These are phyloP conservation scores for Aspergillus campestris DNA, from an alignment of 495 filamentous ascomycete species.

Conservation along the genomic window DNA sequence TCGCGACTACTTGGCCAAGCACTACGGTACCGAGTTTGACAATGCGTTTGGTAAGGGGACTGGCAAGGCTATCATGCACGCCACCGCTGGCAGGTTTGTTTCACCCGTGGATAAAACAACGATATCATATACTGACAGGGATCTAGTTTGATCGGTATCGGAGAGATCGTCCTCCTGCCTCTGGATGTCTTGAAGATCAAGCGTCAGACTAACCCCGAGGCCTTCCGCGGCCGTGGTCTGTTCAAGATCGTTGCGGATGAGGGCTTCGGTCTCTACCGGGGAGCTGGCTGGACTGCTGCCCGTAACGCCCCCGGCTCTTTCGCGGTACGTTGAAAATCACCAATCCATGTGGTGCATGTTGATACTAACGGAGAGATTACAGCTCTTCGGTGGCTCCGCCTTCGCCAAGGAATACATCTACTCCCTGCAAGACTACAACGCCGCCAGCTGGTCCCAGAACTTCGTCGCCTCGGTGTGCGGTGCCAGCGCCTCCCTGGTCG, in stretches of 20 bases:
- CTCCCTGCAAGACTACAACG: conserved; percentile 83
- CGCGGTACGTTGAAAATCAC: conserved; percentile 54
- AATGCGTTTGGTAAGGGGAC: conserved; percentile 87
- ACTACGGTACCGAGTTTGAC: conserved; percentile 80
- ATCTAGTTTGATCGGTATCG: conserved; percentile 81
- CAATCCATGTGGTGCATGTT: conserved; percentile 3
- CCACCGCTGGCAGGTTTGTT: conserved; percentile 79
- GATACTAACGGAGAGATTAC: conserved; percentile 12
- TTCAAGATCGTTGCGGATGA: conserved; percentile 87
- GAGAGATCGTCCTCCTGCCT: conserved; percentile 90
- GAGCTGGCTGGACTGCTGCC: conserved; percentile 95
- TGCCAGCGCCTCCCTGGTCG: conserved; percentile 82
- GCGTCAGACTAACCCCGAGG: conserved; percentile 97
- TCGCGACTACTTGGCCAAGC: conserved; percentile 75
- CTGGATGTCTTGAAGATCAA: conserved; percentile 99
- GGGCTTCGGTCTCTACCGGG: conserved; percentile 91
- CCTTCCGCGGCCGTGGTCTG: conserved; percentile 88
- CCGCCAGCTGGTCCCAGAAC: conserved; percentile 90
- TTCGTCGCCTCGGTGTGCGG: conserved; percentile 94
- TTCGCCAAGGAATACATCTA: conserved; percentile 96
- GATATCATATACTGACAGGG: background rate
- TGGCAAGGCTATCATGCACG: conserved; percentile 97
- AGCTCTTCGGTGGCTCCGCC: conserved; percentile 98
- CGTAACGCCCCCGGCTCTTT: conserved; percentile 96
- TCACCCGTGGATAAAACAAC: too few relatives aligned